Percentiles rank a stretch among this genome's conserved stretches.
phyloP scores from a whole-genome alignment of 257 asterid species.

The Nemophila menziesii region DNA sequence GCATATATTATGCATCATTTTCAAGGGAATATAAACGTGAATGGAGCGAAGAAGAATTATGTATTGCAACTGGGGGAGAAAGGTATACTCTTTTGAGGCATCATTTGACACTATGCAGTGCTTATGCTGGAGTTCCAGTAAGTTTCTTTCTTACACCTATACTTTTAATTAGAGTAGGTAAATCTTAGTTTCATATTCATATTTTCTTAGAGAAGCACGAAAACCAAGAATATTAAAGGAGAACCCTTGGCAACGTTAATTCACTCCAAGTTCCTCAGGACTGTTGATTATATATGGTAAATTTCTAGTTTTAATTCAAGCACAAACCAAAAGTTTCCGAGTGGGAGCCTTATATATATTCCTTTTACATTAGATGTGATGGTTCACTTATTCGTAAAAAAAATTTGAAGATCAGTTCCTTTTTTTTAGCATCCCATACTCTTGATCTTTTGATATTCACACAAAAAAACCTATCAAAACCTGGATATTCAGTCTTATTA shows the following conservation, averaged over 20 bases:
- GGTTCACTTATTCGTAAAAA: too few relatives aligned
- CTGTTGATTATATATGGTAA: slow-evolving; percentile 93
- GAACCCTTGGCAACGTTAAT: slow-evolving; percentile 76
- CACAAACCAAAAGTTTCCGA: too few relatives aligned
- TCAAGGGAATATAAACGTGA: slow-evolving; percentile 21
- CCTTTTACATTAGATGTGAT: too few relatives aligned
- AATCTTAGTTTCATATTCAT: not conserved
- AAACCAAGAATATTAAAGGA: slow-evolving; percentile 48
- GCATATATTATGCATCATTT: slow-evolving; percentile 12
- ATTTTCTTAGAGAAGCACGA: slow-evolving; percentile 49
- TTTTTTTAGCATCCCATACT: too few relatives aligned
- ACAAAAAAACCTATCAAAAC: too few relatives aligned
- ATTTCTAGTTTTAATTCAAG: too few relatives aligned
- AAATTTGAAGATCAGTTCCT: too few relatives aligned
- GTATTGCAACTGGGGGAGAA: slow-evolving; percentile 72
- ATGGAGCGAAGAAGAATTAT: slow-evolving; percentile 65
- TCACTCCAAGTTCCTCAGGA: slow-evolving; percentile 61
- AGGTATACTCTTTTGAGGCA: slow-evolving; percentile 32
- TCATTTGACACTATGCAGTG: slow-evolving; percentile 50
- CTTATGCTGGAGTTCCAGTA: slow-evolving; percentile 64
- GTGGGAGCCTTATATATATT: too few relatives aligned
- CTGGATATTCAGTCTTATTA: too few relatives aligned
- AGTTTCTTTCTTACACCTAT: not conserved
- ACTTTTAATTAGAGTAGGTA: not conserved
- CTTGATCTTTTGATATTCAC: too few relatives aligned